phyloP scores from a whole-genome alignment of 163 green algal genomes.

The Scenedesmus sp. region DNA sequence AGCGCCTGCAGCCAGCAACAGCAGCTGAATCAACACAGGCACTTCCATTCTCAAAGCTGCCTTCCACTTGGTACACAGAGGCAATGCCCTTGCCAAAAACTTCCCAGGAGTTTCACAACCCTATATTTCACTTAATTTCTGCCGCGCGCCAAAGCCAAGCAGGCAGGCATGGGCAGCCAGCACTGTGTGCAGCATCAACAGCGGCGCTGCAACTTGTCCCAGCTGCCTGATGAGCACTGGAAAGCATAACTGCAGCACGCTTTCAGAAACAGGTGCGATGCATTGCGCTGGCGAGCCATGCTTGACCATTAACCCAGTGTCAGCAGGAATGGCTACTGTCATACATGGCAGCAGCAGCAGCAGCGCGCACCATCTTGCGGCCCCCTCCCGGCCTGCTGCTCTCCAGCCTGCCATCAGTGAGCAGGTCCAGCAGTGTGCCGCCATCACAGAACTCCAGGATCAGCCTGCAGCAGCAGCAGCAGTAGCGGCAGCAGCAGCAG shows the following conservation, averaged over 20 bases:
- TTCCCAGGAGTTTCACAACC: too few relatives aligned
- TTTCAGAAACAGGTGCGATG: neutral
- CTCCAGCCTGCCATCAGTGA: neutral
- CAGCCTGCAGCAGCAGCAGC: conserved; percentile 5
- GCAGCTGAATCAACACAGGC: neutral
- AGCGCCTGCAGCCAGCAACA: conserved; percentile 7
- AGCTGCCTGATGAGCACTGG: too few relatives aligned
- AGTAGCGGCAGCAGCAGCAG: neutral
- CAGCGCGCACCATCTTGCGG: neutral
- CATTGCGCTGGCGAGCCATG: too few relatives aligned
- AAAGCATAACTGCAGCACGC: too few relatives aligned
- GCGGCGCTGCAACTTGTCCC: too few relatives aligned
- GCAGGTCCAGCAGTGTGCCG: conserved; percentile 11
- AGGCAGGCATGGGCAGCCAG: neutral
- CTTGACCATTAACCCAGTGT: too few relatives aligned
- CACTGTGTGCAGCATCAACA: too few relatives aligned
- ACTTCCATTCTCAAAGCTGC: neutral
- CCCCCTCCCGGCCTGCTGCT: neutral
- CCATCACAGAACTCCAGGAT: conserved; percentile 20
- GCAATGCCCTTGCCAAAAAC: too few relatives aligned
- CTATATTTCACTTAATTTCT: too few relatives aligned
- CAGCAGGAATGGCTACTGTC: neutral
- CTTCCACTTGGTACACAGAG: too few relatives aligned
- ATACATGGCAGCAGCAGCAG: neutral
- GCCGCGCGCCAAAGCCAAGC: neutral